These are phyloP conservation scores for Adansonia gregorii DNA, from an alignment of 441 rosid species.

Conservation along the genomic window DNA sequence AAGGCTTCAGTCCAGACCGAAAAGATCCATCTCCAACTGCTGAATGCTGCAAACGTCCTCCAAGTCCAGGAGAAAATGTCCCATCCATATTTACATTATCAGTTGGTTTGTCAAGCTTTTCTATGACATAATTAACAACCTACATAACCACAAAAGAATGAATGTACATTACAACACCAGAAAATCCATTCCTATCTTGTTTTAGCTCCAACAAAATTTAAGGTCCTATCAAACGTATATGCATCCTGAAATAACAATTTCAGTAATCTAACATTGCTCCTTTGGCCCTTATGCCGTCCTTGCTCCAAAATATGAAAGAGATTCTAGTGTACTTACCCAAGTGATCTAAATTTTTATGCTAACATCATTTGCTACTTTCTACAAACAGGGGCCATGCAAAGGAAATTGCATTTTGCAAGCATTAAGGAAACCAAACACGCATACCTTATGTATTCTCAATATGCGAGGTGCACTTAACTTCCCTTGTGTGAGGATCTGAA, in stretches of 20 bases:
- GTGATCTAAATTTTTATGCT: not conserved
- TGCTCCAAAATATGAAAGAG: conserved; percentile 15
- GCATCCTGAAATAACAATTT: not conserved
- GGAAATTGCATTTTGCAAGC: not conserved
- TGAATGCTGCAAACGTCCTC: conserved; percentile 69
- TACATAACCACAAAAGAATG: conserved; percentile 38
- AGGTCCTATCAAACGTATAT: not conserved
- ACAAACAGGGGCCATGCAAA: not conserved
- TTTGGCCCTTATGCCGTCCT: not conserved
- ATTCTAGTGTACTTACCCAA: not conserved
- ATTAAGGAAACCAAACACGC: conserved; percentile 23
- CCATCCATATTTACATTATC: conserved; percentile 69
- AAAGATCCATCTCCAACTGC: conserved; percentile 71
- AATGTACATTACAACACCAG: not conserved
- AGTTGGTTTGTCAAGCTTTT: conserved; percentile 87
- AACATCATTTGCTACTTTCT: conserved; percentile 1
- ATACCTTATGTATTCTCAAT: conserved; percentile 94
- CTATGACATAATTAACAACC: conserved; percentile 95
- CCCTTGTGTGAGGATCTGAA: conserved; percentile 90
- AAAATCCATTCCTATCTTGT: not conserved
- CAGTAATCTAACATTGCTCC: not conserved
- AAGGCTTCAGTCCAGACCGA: conserved; percentile 74
- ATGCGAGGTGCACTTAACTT: conserved; percentile 98
- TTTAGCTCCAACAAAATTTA: conserved; percentile 18
- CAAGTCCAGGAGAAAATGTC: conserved; percentile 63